Conservation (phyloP, 2,329 filamentous ascomycete species). For the Hymenoscyphus fraxineus region DNA sequence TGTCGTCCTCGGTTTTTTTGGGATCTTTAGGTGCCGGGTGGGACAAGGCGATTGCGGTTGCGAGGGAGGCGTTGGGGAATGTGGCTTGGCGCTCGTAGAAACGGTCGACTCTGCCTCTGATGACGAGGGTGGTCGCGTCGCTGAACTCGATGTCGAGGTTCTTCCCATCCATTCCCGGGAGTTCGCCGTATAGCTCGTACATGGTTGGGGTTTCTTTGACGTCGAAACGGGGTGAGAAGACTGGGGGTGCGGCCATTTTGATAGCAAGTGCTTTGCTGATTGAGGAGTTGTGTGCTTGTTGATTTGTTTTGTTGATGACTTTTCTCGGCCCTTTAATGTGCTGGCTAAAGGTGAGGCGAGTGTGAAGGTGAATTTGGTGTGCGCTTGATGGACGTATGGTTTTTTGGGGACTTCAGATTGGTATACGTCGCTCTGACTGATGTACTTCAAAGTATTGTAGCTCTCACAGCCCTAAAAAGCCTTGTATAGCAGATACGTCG, state of each 20-base stretch:
- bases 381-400: no score
- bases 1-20: neutral
- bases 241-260: neutral
- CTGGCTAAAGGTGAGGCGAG: no score
- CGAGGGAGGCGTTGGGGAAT: neutral
- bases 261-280: neutral
- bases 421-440: no score
- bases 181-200: conserved; percentile 80
- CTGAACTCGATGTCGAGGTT: conserved; percentile 75
- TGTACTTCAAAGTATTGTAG: no score
- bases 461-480: no score
- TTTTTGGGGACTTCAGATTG: no score
- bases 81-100: conserved; percentile 42
- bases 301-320: neutral
- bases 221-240: conserved; percentile 64
- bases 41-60: neutral
- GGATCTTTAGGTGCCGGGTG: neutral
- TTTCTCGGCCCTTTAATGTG: no score
- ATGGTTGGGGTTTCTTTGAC: conserved; percentile 63
- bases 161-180: conserved; percentile 71
- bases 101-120: conserved; percentile 67
- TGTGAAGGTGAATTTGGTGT: no score
- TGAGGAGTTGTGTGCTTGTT: neutral
- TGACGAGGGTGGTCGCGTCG: conserved; percentile 67
- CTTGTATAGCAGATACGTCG: no score